phyloP scores from a whole-genome alignment of 2,329 filamentous ascomycete species.

The Penicillium occitanis region DNA sequence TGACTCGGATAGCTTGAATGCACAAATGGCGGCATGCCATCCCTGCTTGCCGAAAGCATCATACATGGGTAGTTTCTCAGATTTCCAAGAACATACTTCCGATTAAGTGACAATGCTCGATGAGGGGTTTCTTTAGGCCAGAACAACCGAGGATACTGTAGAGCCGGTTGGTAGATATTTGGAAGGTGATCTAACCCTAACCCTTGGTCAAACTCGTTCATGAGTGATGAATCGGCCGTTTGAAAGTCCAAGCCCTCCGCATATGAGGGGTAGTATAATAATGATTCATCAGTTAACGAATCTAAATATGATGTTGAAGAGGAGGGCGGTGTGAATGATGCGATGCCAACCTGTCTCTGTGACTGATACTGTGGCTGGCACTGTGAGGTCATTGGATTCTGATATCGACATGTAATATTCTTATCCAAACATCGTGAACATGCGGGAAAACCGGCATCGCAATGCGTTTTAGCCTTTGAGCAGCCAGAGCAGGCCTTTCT shows the following conservation, averaged over 20 bases:
- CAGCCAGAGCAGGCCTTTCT: slow-evolving; percentile 5
- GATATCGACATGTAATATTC: slow-evolving; percentile 9
- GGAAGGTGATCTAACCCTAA: background rate
- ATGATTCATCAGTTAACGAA: background rate
- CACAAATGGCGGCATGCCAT: slow-evolving; percentile 7
- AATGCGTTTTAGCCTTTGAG: slow-evolving; percentile 7
- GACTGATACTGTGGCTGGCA: background rate
- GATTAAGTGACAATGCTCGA: background rate
- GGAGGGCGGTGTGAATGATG: background rate
- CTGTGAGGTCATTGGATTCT: background rate
- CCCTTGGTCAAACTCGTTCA: background rate
- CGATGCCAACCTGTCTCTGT: background rate
- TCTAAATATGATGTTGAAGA: background rate
- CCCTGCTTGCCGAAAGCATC: slow-evolving; percentile 2
- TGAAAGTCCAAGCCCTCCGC: background rate
- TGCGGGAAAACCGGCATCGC: slow-evolving; percentile 1
- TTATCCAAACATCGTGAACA: slow-evolving; percentile 11
- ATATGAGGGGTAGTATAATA: background rate
- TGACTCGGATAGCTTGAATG: background rate
- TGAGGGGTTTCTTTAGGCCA: background rate
- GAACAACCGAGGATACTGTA: background rate
- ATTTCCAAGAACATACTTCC: slow-evolving; percentile 8
- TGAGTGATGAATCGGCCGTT: background rate
- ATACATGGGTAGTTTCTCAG: slow-evolving; percentile 6
- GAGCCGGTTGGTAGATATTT: slow-evolving; percentile 11